A percentile compares a stretch with the other conserved stretches of the same genome.
Evolutionary conservation across 768 basidiomycete species (phyloP).

Genomic region (Auricularia sp.): DNA sequence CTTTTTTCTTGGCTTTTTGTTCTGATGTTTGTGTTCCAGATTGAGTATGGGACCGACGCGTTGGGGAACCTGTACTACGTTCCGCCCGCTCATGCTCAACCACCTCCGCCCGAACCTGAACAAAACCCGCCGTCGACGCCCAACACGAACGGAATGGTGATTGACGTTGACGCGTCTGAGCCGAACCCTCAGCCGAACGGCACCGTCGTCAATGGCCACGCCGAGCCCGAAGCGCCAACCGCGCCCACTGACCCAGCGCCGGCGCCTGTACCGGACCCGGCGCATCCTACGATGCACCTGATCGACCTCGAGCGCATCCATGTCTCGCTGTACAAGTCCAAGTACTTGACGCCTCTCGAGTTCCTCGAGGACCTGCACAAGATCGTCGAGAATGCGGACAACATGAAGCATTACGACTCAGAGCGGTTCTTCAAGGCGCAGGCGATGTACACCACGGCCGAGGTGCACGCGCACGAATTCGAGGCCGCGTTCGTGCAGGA

Average conservation of each 20-base stretch:
- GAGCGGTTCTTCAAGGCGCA: conserved; percentile 77
- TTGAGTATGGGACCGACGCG: conserved; percentile 57
- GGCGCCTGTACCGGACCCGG: conserved; percentile 26
- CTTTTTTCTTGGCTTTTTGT: conserved; percentile 25
- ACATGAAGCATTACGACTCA: conserved; percentile 42
- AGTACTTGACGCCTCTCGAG: conserved; percentile 78
- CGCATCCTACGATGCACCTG: conserved; percentile 42
- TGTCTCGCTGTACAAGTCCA: conserved; percentile 66
- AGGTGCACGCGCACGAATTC: conserved; percentile 81
- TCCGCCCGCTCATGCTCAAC: neutral
- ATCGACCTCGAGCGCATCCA: conserved; percentile 93
- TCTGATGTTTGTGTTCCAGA: conserved; percentile 30
- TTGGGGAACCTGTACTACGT: conserved; percentile 6
- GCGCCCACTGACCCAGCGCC: conserved; percentile 23
- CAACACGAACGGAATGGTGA: neutral
- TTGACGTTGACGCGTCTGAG: conserved; percentile 15
- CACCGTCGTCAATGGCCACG: conserved; percentile 30
- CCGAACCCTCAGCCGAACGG: conserved; percentile 10
- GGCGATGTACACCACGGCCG: conserved; percentile 76
- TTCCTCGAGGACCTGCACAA: conserved; percentile 78
- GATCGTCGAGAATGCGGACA: conserved; percentile 66
- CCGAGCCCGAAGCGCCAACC: conserved; percentile 9
- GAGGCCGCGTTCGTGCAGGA: conserved; percentile 69
- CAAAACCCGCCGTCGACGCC: conserved; percentile 1
- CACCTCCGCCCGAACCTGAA: neutral